Percentiles rank a stretch among this genome's conserved stretches.
phyloP scores from a whole-genome alignment of 345 rosid species.

The Pistacia integerrima region DNA sequence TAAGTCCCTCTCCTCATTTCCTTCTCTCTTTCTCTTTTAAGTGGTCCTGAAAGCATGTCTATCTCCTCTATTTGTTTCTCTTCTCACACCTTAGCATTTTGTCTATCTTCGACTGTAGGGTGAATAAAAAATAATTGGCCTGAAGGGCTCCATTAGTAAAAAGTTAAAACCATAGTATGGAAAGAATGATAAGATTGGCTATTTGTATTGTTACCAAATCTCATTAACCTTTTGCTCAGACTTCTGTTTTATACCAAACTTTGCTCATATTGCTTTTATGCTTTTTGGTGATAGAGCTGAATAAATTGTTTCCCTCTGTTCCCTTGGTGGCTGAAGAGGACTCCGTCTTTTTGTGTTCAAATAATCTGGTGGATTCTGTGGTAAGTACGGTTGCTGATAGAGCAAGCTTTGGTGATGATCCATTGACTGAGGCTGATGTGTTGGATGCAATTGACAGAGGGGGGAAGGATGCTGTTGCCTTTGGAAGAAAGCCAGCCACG shows the following conservation, averaged over 20 bases:
- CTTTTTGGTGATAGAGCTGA: constrained; percentile 53
- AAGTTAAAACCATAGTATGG: not conserved
- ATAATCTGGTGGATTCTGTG: constrained; percentile 69
- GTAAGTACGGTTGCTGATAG: constrained; percentile 54
- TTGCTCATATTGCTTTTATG: constrained; percentile 5
- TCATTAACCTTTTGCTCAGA: not conserved
- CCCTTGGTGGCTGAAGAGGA: constrained; percentile 97
- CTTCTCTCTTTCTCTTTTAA: too few species aligned
- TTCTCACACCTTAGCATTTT: too few species aligned
- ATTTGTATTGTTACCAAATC: not conserved
- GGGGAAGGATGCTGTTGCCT: constrained; percentile 53
- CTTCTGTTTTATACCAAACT: not conserved
- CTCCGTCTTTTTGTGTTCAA: constrained; percentile 62
- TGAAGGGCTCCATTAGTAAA: too few species aligned
- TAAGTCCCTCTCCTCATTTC: too few species aligned
- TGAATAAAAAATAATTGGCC: too few species aligned
- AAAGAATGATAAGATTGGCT: constrained; percentile 3
- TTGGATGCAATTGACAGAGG: constrained; percentile 90
- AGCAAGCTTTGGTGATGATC: constrained; percentile 37
- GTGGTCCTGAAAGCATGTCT: too few species aligned
- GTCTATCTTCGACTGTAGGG: too few species aligned
- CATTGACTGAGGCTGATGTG: constrained; percentile 59
- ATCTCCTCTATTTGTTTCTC: too few species aligned
- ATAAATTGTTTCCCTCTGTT: constrained; percentile 73
- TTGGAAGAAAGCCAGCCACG: constrained; percentile 70